phyloP scores from a whole-genome alignment of 257 asterid species.

The Anisodus acutangulus region DNA sequence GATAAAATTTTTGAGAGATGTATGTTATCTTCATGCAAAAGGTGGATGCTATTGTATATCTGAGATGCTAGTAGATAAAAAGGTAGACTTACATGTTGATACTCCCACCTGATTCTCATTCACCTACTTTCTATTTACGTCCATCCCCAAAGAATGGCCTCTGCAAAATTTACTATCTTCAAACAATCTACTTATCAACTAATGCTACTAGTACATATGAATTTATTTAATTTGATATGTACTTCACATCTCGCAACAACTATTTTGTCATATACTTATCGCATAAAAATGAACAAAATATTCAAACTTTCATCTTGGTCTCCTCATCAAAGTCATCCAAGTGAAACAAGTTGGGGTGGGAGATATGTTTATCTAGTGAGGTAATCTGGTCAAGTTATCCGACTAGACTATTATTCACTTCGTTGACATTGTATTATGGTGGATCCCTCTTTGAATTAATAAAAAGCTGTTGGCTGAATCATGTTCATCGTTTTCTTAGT shows the following conservation, averaged over 20 bases:
- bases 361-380: neutral
- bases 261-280: neutral
- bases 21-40: neutral
- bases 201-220: neutral
- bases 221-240: neutral
- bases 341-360: neutral
- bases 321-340: slow-evolving; percentile 21
- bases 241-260: neutral
- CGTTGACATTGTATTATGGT: neutral
- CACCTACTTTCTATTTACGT: neutral
- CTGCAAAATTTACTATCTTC: neutral
- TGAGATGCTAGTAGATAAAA: slow-evolving; percentile 14
- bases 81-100: neutral
- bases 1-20: neutral
- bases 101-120: neutral
- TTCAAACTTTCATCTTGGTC: neutral
- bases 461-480: neutral
- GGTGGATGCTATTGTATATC: neutral
- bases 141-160: neutral
- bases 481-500: slow-evolving; percentile 12
- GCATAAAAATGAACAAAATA: neutral
- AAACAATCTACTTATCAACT: neutral
- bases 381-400: neutral
- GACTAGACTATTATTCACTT: neutral
- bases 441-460: neutral